These are phyloP conservation scores for Lippia alba DNA, from an alignment of 305 asterid species.

Conservation along the genomic window DNA sequence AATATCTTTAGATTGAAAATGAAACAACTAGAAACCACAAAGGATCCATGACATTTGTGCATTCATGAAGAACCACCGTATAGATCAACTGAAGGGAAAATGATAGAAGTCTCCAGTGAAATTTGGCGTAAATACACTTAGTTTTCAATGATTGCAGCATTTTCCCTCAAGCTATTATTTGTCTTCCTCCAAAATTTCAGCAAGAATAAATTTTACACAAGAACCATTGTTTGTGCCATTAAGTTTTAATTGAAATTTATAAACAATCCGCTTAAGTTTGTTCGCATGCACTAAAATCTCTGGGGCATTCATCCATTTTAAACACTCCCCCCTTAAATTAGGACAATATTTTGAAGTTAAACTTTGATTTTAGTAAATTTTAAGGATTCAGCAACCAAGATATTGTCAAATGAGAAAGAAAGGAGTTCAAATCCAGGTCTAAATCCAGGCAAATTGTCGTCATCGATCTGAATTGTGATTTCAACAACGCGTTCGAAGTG, in stretches of 20 bases:
- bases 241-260: neutral
- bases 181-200: neutral
- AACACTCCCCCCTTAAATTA: neutral
- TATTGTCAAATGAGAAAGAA: neutral
- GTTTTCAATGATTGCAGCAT: neutral
- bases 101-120: neutral
- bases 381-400: neutral
- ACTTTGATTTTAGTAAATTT: neutral
- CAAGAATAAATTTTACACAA: neutral
- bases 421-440: neutral
- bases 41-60: conserved; percentile 10
- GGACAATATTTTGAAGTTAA: neutral
- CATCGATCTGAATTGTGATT: neutral
- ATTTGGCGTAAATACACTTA: neutral
- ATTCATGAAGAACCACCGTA: neutral
- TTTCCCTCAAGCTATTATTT: neutral
- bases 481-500: neutral
- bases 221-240: neutral
- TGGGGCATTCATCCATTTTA: neutral
- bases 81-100: neutral
- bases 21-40: conserved; percentile 8
- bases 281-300: neutral
- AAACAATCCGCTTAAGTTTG: neutral
- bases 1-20: too few species aligned
- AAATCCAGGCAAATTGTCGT: neutral